These are phyloP conservation scores for Lithospermum erythrorhizon DNA, from an alignment of 257 asterid species.

Conservation along the genomic window DNA sequence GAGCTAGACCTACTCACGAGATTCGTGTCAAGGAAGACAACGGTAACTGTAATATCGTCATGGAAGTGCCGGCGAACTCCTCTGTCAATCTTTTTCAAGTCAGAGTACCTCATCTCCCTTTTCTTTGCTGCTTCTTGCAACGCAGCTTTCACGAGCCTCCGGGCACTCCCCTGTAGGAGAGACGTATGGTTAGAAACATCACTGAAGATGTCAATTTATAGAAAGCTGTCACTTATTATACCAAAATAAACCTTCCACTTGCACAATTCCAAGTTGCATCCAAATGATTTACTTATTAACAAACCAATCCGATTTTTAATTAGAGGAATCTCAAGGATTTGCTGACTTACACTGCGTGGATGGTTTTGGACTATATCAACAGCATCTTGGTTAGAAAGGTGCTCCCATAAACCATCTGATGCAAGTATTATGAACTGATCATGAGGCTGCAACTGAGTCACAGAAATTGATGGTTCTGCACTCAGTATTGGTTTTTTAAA, in stretches of 20 bases:
- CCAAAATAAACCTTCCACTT: too few relatives aligned
- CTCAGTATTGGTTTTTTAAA: constrained; percentile 56
- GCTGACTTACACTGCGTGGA: constrained; percentile 50
- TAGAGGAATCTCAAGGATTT: neutral
- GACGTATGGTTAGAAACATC: neutral
- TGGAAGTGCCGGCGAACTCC: constrained; percentile 64
- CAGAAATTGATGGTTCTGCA: constrained; percentile 48
- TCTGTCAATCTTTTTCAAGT: constrained; percentile 54
- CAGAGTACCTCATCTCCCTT: constrained; percentile 63
- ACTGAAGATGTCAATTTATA: neutral
- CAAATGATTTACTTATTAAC: neutral
- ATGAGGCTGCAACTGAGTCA: constrained; percentile 46
- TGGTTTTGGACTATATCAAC: constrained; percentile 53
- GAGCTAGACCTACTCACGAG: constrained; percentile 50
- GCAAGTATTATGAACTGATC: constrained; percentile 62
- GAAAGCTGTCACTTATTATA: too few relatives aligned
- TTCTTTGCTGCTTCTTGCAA: constrained; percentile 62
- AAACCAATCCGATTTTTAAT: neutral
- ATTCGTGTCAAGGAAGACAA: constrained; percentile 47
- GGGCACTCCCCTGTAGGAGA: constrained; percentile 47
- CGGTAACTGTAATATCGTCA: constrained; percentile 56
- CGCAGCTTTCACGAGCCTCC: constrained; percentile 52
- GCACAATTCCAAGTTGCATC: neutral
- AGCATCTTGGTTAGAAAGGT: constrained; percentile 55
- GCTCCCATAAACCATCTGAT: constrained; percentile 77